Conservation (phyloP, 129 eudicot species). For the Centella asiatica region DNA sequence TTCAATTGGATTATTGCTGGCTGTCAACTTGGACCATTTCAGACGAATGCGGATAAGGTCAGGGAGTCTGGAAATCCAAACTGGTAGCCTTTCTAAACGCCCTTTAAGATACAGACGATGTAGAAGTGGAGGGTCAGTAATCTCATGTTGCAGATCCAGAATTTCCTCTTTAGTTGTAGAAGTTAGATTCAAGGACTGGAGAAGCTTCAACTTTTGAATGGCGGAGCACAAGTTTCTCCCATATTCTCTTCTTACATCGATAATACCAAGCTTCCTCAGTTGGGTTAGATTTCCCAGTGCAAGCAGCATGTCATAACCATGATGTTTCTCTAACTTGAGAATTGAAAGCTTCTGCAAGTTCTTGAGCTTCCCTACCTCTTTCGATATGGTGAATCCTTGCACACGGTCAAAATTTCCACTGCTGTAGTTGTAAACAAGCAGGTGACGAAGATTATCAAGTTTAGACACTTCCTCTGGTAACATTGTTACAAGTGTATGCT, state of each 20-base stretch:
- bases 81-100: slow-evolving; percentile 11
- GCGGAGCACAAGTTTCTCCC: not conserved
- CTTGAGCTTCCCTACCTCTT: not conserved
- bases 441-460: slow-evolving; percentile 17
- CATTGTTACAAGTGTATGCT: slow-evolving; percentile 1
- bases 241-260: not conserved
- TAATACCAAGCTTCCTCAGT: slow-evolving; percentile 4
- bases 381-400: slow-evolving; percentile 3
- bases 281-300: not conserved
- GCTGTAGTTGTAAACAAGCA: slow-evolving; percentile 1
- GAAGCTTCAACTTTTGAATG: not conserved
- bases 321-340: not conserved
- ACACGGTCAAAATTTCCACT: not conserved
- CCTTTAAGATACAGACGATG: slow-evolving; percentile 15
- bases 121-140: slow-evolving; percentile 3
- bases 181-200: not conserved
- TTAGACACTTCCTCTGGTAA: slow-evolving; percentile 11
- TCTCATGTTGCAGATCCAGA: not conserved
- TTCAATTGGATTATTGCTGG: slow-evolving; percentile 11
- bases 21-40: slow-evolving; percentile 9
- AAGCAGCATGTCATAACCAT: not conserved
- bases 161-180: not conserved
- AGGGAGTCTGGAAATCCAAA: slow-evolving; percentile 21
- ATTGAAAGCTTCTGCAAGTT: slow-evolving; percentile 13
- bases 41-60: slow-evolving; percentile 8